Conservation (phyloP, 1,284 basidiomycete genomes). For the Moesziomyces sp. region DNA sequence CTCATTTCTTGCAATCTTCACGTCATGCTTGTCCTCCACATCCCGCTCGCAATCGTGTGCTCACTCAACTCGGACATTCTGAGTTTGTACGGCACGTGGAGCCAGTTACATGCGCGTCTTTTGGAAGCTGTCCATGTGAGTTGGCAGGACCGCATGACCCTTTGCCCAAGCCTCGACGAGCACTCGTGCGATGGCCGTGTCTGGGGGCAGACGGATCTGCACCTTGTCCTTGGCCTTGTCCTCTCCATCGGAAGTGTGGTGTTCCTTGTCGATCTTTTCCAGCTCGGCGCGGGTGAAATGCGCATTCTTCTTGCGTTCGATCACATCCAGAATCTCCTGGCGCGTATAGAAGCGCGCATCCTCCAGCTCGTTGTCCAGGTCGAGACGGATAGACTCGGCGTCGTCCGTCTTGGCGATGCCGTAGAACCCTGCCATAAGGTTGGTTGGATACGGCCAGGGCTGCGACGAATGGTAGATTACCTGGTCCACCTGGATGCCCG, state of each 20-base stretch:
- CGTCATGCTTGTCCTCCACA: too few species aligned
- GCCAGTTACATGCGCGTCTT: constrained; percentile 32
- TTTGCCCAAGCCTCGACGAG: constrained; percentile 77
- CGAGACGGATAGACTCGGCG: constrained; percentile 77
- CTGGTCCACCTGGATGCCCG: constrained; percentile 84
- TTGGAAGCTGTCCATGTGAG: constrained; percentile 29
- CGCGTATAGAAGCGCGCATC: constrained; percentile 90
- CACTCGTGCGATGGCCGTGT: constrained; percentile 78
- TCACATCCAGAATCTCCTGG: constrained; percentile 76
- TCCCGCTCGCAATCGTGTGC: too few species aligned
- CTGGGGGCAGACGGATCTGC: constrained; percentile 42
- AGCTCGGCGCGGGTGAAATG: constrained; percentile 74
- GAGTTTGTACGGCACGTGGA: too few species aligned
- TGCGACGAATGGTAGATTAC: constrained; percentile 87
- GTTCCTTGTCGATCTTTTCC: constrained; percentile 72
- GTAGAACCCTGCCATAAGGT: constrained; percentile 82
- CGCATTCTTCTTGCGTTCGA: constrained; percentile 71
- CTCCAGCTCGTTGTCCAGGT: constrained; percentile 95
- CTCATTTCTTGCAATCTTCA: too few species aligned
- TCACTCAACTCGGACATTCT: too few species aligned
- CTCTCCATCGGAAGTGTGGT: constrained; percentile 25
- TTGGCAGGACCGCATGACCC: constrained; percentile 68
- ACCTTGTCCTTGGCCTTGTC: constrained; percentile 63
- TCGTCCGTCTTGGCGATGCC: constrained; percentile 40
- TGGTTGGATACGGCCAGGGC: constrained; percentile 81